Conservation (phyloP, 1,284 basidiomycete genomes). For the Taiwanofungus camphoratus region DNA sequence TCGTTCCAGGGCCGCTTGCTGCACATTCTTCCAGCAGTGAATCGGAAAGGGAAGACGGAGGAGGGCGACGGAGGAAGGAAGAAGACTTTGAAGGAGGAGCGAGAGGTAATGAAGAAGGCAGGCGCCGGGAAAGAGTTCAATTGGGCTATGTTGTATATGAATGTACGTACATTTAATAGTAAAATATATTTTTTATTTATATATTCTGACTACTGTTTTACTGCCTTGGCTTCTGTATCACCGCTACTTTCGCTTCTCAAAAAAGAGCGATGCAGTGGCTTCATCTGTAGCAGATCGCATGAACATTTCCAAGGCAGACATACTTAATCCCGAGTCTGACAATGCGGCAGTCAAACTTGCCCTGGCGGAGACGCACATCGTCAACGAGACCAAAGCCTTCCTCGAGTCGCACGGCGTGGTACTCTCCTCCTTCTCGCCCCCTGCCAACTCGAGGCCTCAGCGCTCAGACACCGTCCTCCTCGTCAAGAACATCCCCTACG, state of each 20-base stretch:
- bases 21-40: constrained; percentile 84
- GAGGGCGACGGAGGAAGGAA: constrained; percentile 41
- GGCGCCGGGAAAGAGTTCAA: constrained; percentile 83
- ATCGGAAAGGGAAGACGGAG: constrained; percentile 47
- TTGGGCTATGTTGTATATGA: constrained; percentile 97
- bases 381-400: constrained; percentile 91
- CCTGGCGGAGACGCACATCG: constrained; percentile 93
- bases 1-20: constrained; percentile 91
- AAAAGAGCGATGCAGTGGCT: constrained; percentile 51
- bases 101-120: constrained; percentile 66
- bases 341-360: constrained; percentile 91
- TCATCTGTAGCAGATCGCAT: constrained; percentile 35
- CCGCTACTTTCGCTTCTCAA: neutral
- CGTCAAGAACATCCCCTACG: constrained; percentile 97
- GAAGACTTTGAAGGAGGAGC: constrained; percentile 63
- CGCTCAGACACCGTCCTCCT: constrained; percentile 81
- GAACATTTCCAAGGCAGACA: constrained; percentile 69
- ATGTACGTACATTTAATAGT: constrained; percentile 55
- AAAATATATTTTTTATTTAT: constrained; percentile 13
- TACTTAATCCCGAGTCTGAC: constrained; percentile 73
- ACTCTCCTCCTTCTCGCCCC: constrained; percentile 50
- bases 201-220: constrained; percentile 2
- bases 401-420: constrained; percentile 72
- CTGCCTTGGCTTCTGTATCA: neutral
- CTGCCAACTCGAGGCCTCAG: constrained; percentile 38